Conservation (phyloP, 768 basidiomycete species). For the Cytidiella melzeri region DNA sequence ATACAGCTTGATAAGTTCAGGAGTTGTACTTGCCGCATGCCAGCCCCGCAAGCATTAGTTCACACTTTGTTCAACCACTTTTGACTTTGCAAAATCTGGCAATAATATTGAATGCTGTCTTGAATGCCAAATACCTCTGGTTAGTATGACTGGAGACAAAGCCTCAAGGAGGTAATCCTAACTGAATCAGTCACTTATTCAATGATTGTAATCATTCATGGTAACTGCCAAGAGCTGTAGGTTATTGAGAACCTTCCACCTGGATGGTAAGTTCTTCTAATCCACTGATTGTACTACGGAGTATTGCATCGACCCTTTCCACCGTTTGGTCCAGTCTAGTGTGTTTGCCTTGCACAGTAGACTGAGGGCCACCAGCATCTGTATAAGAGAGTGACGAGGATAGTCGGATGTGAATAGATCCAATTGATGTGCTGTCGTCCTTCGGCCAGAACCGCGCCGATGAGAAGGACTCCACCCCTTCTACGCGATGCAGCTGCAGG, state of each 20-base stretch:
- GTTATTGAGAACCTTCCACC: constrained; percentile 9
- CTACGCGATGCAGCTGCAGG: constrained; percentile 60
- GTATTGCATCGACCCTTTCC: constrained; percentile 63
- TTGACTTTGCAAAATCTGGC: too few relatives aligned
- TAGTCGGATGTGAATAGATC: constrained; percentile 91
- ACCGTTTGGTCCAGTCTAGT: constrained; percentile 66
- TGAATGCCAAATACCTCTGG: too few relatives aligned
- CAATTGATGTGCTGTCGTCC: constrained; percentile 78
- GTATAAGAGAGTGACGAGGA: constrained; percentile 49
- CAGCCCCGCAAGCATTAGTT: too few relatives aligned
- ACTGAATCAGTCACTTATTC: too few relatives aligned
- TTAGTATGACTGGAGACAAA: too few relatives aligned
- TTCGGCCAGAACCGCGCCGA: constrained; percentile 94
- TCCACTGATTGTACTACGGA: constrained; percentile 71
- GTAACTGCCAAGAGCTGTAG: too few relatives aligned
- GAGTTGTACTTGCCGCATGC: too few relatives aligned
- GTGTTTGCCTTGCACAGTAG: constrained; percentile 42
- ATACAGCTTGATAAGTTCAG: too few relatives aligned
- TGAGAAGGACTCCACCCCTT: constrained; percentile 78
- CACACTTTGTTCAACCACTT: too few relatives aligned
- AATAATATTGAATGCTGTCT: too few relatives aligned
- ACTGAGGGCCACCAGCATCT: constrained; percentile 52
- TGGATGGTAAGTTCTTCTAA: constrained; percentile 90
- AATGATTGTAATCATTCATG: too few relatives aligned
- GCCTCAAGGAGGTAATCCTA: too few relatives aligned